phyloP scores from a whole-genome alignment of 331 rosid genomes.

The Stylosanthes scabra region DNA sequence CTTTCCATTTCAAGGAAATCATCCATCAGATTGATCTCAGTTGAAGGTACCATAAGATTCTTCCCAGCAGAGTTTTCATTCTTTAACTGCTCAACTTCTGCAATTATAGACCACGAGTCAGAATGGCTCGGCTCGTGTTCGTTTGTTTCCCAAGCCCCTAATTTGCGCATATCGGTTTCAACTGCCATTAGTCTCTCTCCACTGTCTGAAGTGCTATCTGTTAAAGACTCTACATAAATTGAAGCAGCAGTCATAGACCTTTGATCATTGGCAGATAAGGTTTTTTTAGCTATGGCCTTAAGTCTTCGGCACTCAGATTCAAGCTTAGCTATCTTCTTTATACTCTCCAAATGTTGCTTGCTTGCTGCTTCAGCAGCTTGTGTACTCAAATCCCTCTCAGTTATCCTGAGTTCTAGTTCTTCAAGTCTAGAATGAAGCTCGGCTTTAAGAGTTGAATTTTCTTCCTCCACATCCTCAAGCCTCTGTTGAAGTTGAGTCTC shows the following conservation, averaged over 20 bases:
- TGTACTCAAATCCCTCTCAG: conserved; percentile 68
- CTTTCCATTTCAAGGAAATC: conserved; percentile 85
- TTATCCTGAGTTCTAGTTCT: conserved; percentile 53
- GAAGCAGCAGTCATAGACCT: conserved; percentile 48
- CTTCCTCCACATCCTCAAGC: conserved; percentile 55
- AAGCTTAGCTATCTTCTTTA: conserved; percentile 68
- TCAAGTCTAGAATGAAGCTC: conserved; percentile 57
- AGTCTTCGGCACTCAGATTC: conserved; percentile 68
- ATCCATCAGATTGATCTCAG: conserved; percentile 70
- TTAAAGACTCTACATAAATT: conserved; percentile 46
- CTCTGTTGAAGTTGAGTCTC: conserved; percentile 51
- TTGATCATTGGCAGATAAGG: conserved; percentile 39
- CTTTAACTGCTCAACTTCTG: conserved; percentile 43
- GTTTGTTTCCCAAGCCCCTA: conserved; percentile 34
- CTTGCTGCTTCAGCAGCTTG: conserved; percentile 72
- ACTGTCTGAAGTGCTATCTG: conserved; percentile 61
- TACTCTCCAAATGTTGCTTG: conserved; percentile 68
- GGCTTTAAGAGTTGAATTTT: conserved; percentile 52
- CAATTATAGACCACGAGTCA: conserved; percentile 41
- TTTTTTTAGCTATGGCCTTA: conserved; percentile 52
- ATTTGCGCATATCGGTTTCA: conserved; percentile 44
- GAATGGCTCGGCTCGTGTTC: conserved; percentile 44
- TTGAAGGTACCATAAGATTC: conserved; percentile 44
- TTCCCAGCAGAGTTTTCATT: conserved; percentile 40
- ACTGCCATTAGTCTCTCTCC: conserved; percentile 51